Conservation (phyloP, 2,329 filamentous ascomycete species). For the Albophoma yamanashiensis region DNA sequence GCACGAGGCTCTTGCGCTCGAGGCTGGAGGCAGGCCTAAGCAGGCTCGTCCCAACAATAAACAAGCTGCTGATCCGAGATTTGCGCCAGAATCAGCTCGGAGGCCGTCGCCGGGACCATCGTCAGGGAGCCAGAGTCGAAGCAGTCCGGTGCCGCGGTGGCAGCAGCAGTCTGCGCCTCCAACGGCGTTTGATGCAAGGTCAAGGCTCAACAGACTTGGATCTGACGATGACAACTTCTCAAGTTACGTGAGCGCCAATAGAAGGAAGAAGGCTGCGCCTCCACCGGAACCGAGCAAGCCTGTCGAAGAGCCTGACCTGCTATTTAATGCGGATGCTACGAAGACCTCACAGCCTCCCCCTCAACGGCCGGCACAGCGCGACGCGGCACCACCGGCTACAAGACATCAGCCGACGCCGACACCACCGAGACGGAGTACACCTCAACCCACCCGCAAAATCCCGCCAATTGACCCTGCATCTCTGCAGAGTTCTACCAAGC, state of each 20-base stretch:
- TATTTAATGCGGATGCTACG: conserved; percentile 37
- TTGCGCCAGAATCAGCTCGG: conserved; percentile 25
- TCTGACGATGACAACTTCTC: conserved; percentile 69
- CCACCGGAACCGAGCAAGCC: conserved; percentile 28
- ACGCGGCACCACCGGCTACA: conserved; percentile 21
- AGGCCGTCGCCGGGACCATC: conserved; percentile 40
- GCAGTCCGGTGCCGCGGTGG: conserved; percentile 44
- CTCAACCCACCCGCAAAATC: conserved; percentile 44
- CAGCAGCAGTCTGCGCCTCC: conserved; percentile 39
- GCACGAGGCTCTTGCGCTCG: conserved; percentile 71
- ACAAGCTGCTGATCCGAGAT: conserved; percentile 13
- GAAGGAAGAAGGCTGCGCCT: conserved; percentile 58
- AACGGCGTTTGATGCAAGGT: conserved; percentile 21
- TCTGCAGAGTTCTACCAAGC: conserved; percentile 63
- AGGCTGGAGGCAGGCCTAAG: conserved; percentile 51
- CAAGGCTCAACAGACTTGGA: conserved; percentile 60
- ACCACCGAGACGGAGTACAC: conserved; percentile 28
- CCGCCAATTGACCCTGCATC: conserved; percentile 60
- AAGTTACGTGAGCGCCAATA: conserved; percentile 77
- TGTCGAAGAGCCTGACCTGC: conserved; percentile 48
- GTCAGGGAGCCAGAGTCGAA: conserved; percentile 30
- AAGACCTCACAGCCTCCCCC: conserved; percentile 24
- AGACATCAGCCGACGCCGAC: conserved; percentile 16
- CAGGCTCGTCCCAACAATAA: conserved; percentile 15
- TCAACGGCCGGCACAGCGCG: conserved; percentile 21